A percentile compares a stretch with the other conserved stretches of the same genome.
These are phyloP conservation scores for Didymella glomerata DNA, from an alignment of 2,329 filamentous ascomycete species.

Conservation along the genomic window DNA sequence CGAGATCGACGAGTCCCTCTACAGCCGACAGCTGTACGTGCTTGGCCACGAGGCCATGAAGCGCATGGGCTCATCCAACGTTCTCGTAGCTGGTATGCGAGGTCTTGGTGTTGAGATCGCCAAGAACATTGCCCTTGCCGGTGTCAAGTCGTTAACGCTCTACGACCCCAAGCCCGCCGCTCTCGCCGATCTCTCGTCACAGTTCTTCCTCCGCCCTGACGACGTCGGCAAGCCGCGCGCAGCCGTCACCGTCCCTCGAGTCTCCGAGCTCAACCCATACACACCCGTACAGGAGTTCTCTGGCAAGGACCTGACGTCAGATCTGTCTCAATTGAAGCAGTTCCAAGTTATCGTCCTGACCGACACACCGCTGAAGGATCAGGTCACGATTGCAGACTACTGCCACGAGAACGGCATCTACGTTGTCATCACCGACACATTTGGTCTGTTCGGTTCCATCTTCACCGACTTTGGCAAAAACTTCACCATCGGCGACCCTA, in stretches of 20 bases:
- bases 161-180: conserved; percentile 86
- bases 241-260: conserved; percentile 82
- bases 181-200: conserved; percentile 90
- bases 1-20: conserved; percentile 73
- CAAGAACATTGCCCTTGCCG: conserved; percentile 97
- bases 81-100: conserved; percentile 90
- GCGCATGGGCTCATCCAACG: conserved; percentile 95
- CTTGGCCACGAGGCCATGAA: conserved; percentile 91
- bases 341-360: conserved; percentile 95
- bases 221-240: conserved; percentile 95
- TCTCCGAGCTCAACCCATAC: conserved; percentile 95
- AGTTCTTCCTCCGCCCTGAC: conserved; percentile 90
- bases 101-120: conserved; percentile 97
- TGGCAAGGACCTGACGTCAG: conserved; percentile 70
- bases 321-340: conserved; percentile 83
- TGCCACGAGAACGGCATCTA: conserved; percentile 95
- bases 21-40: conserved; percentile 74
- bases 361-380: conserved; percentile 79
- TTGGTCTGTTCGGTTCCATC: conserved; percentile 91
- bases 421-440: conserved; percentile 85
- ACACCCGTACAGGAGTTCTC: conserved; percentile 84
- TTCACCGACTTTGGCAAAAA: conserved; percentile 98
- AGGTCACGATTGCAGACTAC: conserved; percentile 87
- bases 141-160: conserved; percentile 95
- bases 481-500: conserved; percentile 89